Evolutionary conservation across 2,329 filamentous ascomycete species (phyloP), one percentile per base, ranked within the genome.

Genomic region (Westerdykella ornata): DNA sequence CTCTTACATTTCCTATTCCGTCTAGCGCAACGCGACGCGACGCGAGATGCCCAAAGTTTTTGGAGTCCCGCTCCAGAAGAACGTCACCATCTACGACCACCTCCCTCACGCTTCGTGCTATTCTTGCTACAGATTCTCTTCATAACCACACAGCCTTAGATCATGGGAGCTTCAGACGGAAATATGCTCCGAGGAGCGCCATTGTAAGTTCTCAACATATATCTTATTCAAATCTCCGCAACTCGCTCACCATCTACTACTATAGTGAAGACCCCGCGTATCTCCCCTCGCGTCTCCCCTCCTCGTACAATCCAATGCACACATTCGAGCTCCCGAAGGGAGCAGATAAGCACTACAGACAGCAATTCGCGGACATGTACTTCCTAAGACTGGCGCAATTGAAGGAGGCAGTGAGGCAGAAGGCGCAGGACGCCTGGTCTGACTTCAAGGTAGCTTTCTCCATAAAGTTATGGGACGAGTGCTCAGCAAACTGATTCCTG

Each of bases 331-430:
- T 97, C 8, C 77, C 85, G 17, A 82, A 72, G 48, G 77, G 76
- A 18, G 66, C 72, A 32, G 68, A 73, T 28, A 73, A 75, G 47
- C 84, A 88, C 41, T 98, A 97, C 65, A 76, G 89, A 64, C 92
- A 97, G 65, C 92, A 98, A 69, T 98, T 86, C 76, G 87, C 85
- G 48, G 92, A 98, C 67, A 90, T 97, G 80, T 98, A 98, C 74
- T 98, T 96, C 63, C 66, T 96, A 54, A 85, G 92, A 11, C 76
- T 98, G 17, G 81, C 87, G 29, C 85, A 85, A 67, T 79, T 98
- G 63, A 96, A 90, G 68, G 85, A 88, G 8, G 76, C 79, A 1
- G 85, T 94, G 0, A 86, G 94, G 54, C 68, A 77, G 47, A 75
- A 85, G 38, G 90, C 89, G 0, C 68, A 71, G 13, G 80, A 82